Percentiles rank a stretch among this genome's conserved stretches.
Conservation (phyloP, 768 basidiomycete species). For the Tulasnella sp. region DNA sequence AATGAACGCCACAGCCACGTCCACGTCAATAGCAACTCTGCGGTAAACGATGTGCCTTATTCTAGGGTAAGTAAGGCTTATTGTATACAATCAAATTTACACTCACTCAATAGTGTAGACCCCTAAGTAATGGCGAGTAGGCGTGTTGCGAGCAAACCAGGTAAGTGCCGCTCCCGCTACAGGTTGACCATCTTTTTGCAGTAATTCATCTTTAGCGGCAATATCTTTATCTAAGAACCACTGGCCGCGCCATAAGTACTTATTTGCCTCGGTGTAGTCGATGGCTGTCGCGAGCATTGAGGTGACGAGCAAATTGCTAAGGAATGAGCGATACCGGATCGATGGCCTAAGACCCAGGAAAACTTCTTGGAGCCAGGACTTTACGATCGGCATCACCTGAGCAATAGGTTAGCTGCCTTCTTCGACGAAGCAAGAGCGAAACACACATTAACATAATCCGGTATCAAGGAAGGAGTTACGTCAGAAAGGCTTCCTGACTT, state of each 20-base stretch:
- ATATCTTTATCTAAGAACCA: neutral
- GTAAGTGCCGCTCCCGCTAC: neutral
- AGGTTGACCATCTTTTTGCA: slow-evolving; percentile 5
- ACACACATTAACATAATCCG: slow-evolving; percentile 9
- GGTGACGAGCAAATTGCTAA: slow-evolving; percentile 22
- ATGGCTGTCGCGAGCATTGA: slow-evolving; percentile 13
- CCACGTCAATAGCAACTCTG: slow-evolving; percentile 1
- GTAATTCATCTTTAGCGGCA: neutral
- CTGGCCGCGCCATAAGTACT: slow-evolving; percentile 11
- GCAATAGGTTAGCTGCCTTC: neutral
- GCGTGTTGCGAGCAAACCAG: neutral
- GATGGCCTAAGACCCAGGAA: neutral
- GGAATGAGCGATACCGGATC: neutral
- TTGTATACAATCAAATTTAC: too few species aligned
- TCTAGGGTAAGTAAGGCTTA: neutral
- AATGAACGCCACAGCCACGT: slow-evolving; percentile 6
- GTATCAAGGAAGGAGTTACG: slow-evolving; percentile 9
- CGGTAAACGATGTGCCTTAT: slow-evolving; percentile 6
- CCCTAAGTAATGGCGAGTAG: too few species aligned
- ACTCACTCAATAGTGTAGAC: slow-evolving; percentile 1
- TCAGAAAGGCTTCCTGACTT: slow-evolving; percentile 10
- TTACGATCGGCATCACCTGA: slow-evolving; percentile 18
- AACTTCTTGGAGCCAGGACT: slow-evolving; percentile 25
- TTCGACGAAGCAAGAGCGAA: neutral
- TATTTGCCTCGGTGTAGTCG: neutral